phyloP scores from a whole-genome alignment of 352 stramenopile genomes.

The Phytophthora hybrid region DNA sequence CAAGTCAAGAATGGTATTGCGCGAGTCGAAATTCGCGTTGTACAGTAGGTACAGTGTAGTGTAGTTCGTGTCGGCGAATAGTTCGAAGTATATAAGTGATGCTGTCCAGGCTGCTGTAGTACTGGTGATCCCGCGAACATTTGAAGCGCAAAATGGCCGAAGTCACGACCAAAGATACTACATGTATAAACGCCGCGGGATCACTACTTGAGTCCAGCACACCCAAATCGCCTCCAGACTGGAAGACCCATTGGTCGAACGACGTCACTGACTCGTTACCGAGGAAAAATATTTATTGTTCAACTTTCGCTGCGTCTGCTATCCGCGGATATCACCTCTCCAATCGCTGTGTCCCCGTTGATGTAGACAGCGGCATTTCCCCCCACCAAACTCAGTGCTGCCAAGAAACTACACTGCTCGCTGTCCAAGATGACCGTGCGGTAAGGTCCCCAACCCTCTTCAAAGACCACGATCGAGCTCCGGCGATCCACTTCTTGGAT shows the following conservation, averaged over 20 bases:
- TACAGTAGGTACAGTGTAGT: conserved; percentile 27
- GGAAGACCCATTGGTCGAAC: conserved; percentile 41
- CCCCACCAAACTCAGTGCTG: conserved; percentile 69
- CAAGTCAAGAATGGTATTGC: no score
- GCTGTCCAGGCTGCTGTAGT: conserved; percentile 87
- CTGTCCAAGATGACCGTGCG: conserved; percentile 72
- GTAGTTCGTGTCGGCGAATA: conserved; percentile 56
- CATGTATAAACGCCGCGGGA: conserved; percentile 17
- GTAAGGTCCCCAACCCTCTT: conserved; percentile 54
- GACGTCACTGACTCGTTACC: conserved; percentile 18
- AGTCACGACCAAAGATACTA: conserved; percentile 79
- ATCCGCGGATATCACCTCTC: no score
- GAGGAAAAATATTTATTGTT: conserved; percentile 40
- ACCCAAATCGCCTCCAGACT: conserved; percentile 14
- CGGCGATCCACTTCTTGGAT: conserved; percentile 75
- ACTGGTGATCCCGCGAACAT: conserved; percentile 25
- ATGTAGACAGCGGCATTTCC: conserved; percentile 31
- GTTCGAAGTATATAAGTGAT: conserved; percentile 71
- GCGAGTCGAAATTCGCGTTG: conserved; percentile 53
- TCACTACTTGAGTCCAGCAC: no score
- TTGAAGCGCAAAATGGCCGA: conserved; percentile 70
- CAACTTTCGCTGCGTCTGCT: conserved; percentile 33
- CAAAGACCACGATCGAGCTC: conserved; percentile 61
- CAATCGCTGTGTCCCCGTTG: no score
- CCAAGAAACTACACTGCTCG: conserved; percentile 77